Evolutionary conservation across 176 grass and related monocot species (phyloP), one percentile per base, ranked within the genome.

Genomic region (Eragrostis nindensis): DNA sequence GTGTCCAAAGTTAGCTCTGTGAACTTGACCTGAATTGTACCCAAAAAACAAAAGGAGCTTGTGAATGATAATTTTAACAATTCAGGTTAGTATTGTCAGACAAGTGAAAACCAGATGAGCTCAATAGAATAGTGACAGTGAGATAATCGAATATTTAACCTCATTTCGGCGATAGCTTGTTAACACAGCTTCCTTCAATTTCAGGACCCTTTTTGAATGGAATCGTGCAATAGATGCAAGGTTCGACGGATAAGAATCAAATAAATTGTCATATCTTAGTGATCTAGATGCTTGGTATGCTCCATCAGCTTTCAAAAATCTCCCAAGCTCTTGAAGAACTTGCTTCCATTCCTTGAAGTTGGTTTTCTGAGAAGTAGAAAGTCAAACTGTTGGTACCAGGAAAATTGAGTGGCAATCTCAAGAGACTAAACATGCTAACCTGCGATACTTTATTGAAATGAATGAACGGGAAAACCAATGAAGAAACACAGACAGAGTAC

Each of bases 311-410:
- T 99, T 96, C 85, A 93, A 86, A 73, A 99, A 96, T 80, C 85
- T 95, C 8, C 29, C 73, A 48, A 99, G 86, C 82, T 99, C 97
- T 73, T 96, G 93, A 71, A 91, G 73, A 43, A 96, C 87, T 92
- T 91, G 93, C 56, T 90, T 95, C 97, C 97, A 99, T 83, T 99
- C 97, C 84, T 99, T 99, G 65, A 99, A 96, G 75, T 94, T 99
- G 25, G 87, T 95, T 52, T 78, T 84, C 97, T 99, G 75, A 21
- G 66, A 78, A 80, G 45, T 48, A 84, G 55, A 53, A 80, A 38
- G 49, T 25, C 26, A 69, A 46, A 48, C 8, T 68, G n/a, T 73
- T 38, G 55, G 44, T 66, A 52, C 62, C 52, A 73, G 64, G 24
- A 43, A 68, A 74, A 18, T n/a, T 13, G 56, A 47, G 79, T 52